Evolutionary conservation across 768 basidiomycete species (phyloP).

Genomic region (Austroboletus eburneus): DNA sequence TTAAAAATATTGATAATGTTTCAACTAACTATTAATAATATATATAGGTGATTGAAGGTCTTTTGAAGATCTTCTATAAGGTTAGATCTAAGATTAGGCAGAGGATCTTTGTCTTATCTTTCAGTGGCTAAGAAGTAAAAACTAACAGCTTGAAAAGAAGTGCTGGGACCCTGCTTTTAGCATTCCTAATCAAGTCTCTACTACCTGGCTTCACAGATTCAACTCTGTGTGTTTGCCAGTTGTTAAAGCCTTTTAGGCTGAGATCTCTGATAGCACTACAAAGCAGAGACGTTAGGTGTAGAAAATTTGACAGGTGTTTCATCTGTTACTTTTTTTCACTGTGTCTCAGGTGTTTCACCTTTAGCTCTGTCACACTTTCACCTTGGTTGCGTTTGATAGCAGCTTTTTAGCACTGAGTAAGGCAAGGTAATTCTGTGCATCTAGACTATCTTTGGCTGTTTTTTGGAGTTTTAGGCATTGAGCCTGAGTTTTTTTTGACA

Average conservation of each 20-base stretch:
- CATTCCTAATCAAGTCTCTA: constrained; percentile 8
- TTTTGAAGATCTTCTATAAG: too few relatives aligned
- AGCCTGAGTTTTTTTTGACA: neutral
- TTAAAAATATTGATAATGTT: too few relatives aligned
- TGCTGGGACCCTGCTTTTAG: too few relatives aligned
- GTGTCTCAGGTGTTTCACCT: constrained; percentile 2
- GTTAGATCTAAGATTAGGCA: too few relatives aligned
- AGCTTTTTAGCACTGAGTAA: neutral
- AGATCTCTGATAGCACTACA: constrained; percentile 5
- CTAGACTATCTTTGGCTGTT: neutral
- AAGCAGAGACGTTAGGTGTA: constrained; percentile 1
- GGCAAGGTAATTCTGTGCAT: neutral
- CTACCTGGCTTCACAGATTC: constrained; percentile 11
- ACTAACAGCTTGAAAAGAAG: neutral
- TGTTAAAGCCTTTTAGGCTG: neutral
- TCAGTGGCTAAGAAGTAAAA: too few relatives aligned
- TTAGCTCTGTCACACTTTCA: constrained; percentile 2
- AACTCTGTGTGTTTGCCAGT: constrained; percentile 12
- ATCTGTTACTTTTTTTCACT: neutral
- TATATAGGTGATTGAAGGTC: too few relatives aligned
- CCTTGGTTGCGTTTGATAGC: neutral
- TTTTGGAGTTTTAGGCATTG: neutral
- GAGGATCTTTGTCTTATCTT: too few relatives aligned
- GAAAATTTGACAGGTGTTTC: neutral
- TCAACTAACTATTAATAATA: too few relatives aligned